Percentiles rank a stretch among this genome's conserved stretches.
Conservation (phyloP, 176 grass and related monocot genomes). For the Hordeum vulgare region DNA sequence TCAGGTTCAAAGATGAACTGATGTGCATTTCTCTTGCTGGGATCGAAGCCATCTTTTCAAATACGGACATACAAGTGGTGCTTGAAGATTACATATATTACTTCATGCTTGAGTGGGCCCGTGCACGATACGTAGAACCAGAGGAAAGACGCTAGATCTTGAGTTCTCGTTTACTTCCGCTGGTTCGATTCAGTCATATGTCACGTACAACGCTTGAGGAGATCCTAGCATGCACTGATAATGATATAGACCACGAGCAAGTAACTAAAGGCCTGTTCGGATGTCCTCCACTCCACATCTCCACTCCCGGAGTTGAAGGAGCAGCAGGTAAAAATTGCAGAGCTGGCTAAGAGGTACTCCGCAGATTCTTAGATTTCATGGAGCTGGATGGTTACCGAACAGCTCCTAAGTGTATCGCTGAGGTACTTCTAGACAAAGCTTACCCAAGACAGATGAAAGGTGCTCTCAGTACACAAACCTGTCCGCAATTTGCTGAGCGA, state of each 20-base stretch:
- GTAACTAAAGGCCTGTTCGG: too few relatives aligned
- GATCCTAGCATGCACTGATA: constrained; percentile 31
- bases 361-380: too few relatives aligned
- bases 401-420: constrained; percentile 57
- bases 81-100: constrained; percentile 64
- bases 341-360: too few relatives aligned
- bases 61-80: constrained; percentile 62
- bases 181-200: constrained; percentile 65
- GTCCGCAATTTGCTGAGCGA: constrained; percentile 37
- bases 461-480: constrained; percentile 30
- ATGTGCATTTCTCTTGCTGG: background rate
- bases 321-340: too few relatives aligned
- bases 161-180: constrained; percentile 44
- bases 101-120: constrained; percentile 64
- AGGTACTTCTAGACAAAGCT: constrained; percentile 65
- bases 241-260: constrained; percentile 49
- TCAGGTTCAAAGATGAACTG: background rate
- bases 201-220: constrained; percentile 52
- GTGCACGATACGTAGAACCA: constrained; percentile 30
- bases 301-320: too few relatives aligned
- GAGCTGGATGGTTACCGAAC: too few relatives aligned
- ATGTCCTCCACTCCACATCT: too few relatives aligned
- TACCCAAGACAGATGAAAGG: constrained; percentile 42
- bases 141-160: constrained; percentile 66
- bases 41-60: constrained; percentile 33